A percentile compares a stretch with the other conserved stretches of the same genome.
Conservation (phyloP, 1,284 basidiomycete genomes). For the Apiotrichum sp. region DNA sequence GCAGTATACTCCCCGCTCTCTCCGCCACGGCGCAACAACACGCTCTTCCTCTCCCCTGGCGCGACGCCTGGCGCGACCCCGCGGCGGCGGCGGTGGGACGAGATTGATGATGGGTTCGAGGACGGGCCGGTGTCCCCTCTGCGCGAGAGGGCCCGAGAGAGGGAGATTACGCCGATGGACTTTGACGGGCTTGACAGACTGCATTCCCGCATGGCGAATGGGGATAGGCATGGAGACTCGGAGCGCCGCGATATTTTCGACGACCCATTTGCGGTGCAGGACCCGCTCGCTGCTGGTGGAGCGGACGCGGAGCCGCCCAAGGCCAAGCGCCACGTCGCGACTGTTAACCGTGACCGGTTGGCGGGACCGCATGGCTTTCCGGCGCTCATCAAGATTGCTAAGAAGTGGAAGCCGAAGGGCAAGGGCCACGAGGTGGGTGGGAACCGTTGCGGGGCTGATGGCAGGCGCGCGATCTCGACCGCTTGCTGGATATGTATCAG, state of each 20-base stretch:
- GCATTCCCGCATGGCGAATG: background rate
- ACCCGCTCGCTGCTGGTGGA: constrained; percentile 1
- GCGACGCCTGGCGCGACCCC: background rate
- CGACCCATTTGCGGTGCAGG: constrained; percentile 11
- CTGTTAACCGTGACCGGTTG: constrained; percentile 66
- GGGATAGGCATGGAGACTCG: background rate
- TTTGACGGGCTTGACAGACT: background rate
- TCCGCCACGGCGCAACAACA: constrained; percentile 6
- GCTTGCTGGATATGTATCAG: constrained; percentile 74
- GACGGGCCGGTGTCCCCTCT: too few species aligned
- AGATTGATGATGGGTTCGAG: background rate
- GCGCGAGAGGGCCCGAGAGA: background rate
- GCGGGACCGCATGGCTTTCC: constrained; percentile 69
- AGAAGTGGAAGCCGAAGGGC: constrained; percentile 68
- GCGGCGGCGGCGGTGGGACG: too few species aligned
- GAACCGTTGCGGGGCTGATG: background rate
- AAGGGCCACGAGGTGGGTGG: constrained; percentile 80
- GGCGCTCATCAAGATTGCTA: constrained; percentile 63
- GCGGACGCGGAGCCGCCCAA: constrained; percentile 29
- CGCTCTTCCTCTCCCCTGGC: constrained; percentile 34
- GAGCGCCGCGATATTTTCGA: background rate
- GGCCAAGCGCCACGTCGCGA: constrained; percentile 55
- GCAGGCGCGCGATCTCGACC: constrained; percentile 67
- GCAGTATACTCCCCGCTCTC: background rate
- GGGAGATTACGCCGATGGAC: background rate